phyloP scores from a whole-genome alignment of 371 early-diverging fungal genomes.

The Choanephora cucurbitarum region DNA sequence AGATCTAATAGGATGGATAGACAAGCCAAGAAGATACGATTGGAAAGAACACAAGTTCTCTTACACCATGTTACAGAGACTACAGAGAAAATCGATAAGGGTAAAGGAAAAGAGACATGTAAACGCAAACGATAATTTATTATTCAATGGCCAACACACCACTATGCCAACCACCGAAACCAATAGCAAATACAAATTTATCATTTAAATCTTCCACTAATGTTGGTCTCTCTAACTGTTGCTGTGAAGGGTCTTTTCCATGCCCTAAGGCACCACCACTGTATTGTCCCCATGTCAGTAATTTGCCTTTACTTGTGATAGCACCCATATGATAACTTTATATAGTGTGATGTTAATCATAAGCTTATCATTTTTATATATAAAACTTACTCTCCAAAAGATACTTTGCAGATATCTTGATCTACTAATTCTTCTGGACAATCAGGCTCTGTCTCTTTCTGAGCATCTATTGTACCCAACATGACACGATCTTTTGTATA shows the following conservation, averaged over 20 bases:
- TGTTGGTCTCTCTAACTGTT: not conserved
- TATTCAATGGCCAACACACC: constrained; percentile 19
- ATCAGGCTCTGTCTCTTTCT: constrained; percentile 4
- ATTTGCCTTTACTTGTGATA: constrained; percentile 38
- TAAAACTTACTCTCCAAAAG: constrained; percentile 38
- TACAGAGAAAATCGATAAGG: not conserved
- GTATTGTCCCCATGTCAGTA: constrained; percentile 46
- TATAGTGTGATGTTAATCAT: too few species aligned
- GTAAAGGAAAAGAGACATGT: constrained; percentile 6
- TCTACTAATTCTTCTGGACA: constrained; percentile 10
- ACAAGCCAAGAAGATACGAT: not conserved
- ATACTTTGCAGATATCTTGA: constrained; percentile 22
- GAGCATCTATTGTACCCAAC: constrained; percentile 15
- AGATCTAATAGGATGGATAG: too few species aligned
- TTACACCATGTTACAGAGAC: not conserved
- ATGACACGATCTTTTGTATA: constrained; percentile 27
- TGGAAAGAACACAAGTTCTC: not conserved
- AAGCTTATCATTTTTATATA: too few species aligned
- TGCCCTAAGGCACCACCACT: constrained; percentile 47
- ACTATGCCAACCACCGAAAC: constrained; percentile 42
- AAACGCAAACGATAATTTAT: constrained; percentile 11
- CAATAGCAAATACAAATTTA: constrained; percentile 31
- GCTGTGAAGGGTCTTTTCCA: constrained; percentile 11
- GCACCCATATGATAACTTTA: constrained; percentile 50
- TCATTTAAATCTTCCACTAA: constrained; percentile 18